Base-by-base conservation (phyloP, 371 early-diverging fungal species). In the Nematocida sp. region DNA sequence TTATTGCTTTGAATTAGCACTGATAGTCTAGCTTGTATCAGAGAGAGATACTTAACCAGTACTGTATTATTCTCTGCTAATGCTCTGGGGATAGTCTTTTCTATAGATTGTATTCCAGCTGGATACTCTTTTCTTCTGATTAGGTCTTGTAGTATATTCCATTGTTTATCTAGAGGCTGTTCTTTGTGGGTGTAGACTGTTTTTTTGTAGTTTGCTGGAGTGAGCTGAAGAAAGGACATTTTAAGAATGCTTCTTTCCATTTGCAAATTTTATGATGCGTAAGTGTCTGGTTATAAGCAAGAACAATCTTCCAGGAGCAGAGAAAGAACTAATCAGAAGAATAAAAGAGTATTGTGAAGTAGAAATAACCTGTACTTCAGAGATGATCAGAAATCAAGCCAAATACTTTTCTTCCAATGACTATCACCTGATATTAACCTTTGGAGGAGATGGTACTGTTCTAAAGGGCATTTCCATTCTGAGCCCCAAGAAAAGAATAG, bases 371-470 rank as follows among this genome's bases (percentile, higher is more conserved):
- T 27, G 23, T 21, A 43, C 35, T 4, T 13, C 47, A 9, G 40
- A 45, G 9, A 40, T 65, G 55, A 34, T 37, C 15, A 37, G 11
- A 35, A 43, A 58, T 1, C 63, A 67, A 41, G 47, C 53, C 1
- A 32, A 27, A 19, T 57, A 15, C 32, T 21, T 21, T 27, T 7
- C 37, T 19, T n/a, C 23, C 1, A 53, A 29, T 0, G 21, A 37
- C 3, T 67, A 74, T 35, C 46, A 27, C 19, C 63, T 35, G 17
- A 49, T 78, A n/a, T 31, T 80, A 19, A 52, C 70, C 5, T 31
- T 78, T 9, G 76, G 75, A 25, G 80, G 80, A 17, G 80, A 80
- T 64, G 80, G 80, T n/a, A 70, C 76, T 43, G 55, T 80, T 2
- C 63, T 80, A 4, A 65, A 78, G 34, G 57, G 29, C 19, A 29